These are phyloP conservation scores for Panicum virgatum DNA, from an alignment of 202 grass and related monocot species.

Conservation along the genomic window DNA sequence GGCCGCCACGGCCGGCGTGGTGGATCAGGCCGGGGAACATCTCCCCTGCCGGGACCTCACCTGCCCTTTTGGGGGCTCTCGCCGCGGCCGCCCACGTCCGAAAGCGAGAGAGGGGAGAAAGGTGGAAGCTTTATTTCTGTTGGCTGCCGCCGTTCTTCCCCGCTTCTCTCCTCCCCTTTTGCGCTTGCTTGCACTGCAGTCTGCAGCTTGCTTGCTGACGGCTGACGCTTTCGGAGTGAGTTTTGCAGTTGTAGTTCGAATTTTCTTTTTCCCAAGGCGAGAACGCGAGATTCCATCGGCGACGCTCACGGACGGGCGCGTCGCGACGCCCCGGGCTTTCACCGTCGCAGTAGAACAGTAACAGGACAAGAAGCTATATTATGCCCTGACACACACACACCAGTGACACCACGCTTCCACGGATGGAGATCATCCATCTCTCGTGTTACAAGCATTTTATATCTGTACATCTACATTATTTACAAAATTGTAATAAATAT, in stretches of 20 bases:
- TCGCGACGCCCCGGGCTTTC: background rate
- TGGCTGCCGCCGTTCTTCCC: background rate
- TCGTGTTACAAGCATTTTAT: no score
- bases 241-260: background rate
- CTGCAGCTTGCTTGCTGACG: background rate
- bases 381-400: no score
- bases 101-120: background rate
- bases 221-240: background rate
- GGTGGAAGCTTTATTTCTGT: background rate
- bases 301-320: conserved; percentile 19
- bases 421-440: no score
- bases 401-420: background rate
- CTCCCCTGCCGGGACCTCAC: conserved; percentile 14
- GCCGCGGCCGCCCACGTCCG: background rate
- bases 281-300: conserved; percentile 9
- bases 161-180: background rate
- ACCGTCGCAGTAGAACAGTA: no score
- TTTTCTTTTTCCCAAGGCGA: background rate
- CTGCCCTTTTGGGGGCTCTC: background rate
- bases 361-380: no score
- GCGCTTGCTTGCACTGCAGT: background rate
- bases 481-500: no score
- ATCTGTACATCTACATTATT: no score
- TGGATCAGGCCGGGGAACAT: conserved; percentile 46
- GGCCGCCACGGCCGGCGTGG: conserved; percentile 13